Evolutionary conservation across 768 basidiomycete species (phyloP), one percentile per base, ranked within the genome.

Genomic region (Tephrocybe sp.): DNA sequence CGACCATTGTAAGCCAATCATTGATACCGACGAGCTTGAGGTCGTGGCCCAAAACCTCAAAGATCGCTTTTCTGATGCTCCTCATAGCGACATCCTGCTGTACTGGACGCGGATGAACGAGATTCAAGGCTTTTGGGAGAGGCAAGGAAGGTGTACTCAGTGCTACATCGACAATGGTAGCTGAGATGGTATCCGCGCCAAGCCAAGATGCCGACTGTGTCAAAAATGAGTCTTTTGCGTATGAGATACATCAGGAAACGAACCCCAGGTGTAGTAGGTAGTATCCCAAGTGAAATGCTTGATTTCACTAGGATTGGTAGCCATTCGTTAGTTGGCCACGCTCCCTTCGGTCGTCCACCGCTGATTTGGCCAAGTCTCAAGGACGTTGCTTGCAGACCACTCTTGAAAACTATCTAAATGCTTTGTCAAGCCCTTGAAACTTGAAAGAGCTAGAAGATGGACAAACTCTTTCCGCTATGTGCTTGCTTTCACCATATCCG

Each of bases 321-420:
- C 71, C 73, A 74, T 20, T 74, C 72, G 1, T 59, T 66, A 6
- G 62, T 64, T 3, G 68, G 59, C 74, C 74, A 76, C 9, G 68
- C 68, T 2, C 72, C 73, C 19, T 62, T 68, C 4, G 63, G 62
- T 1, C 10, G 14, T 1, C 66, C 67, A n/a, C 72, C 73, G 33
- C 61, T 60, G 17, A 74, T 63, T 54, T 74, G 73, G 3, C 72
- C 72, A 26, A 74, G 60, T 8, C 73, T 61, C 17, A 73, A 44
- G 2, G 65, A 65, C 1, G 64, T 60, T 1, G 60, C 59, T 36
- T 65, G 55, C 5, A 72, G 41, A 1, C 68, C 67, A 49, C 69
- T 69, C 35, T 52, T 43, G 3, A 57, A 56, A 2, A 72, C 57
- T 13, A 71, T 61, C 70, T 72, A 41, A n/a, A n/a, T n/a, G n/a